Evolutionary conservation across 1,284 basidiomycete genomes (phyloP).

Genomic region (Ustilago esculenta): DNA sequence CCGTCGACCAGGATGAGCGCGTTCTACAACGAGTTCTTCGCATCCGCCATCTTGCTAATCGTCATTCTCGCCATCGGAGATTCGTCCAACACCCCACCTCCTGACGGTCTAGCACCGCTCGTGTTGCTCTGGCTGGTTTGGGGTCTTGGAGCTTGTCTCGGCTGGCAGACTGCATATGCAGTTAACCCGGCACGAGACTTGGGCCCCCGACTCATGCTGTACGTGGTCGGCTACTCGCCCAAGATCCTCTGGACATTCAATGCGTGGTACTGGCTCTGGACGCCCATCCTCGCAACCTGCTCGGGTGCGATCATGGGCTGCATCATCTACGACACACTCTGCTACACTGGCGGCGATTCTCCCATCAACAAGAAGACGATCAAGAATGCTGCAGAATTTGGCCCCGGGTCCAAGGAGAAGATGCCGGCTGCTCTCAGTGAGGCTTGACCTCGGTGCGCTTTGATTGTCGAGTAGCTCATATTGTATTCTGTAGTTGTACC

Average conservation of each 20-base stretch:
- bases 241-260: conserved; percentile 69
- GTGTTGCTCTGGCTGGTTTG: conserved; percentile 73
- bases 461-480: no score
- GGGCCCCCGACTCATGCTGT: conserved; percentile 74
- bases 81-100: conserved; percentile 70
- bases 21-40: conserved; percentile 57
- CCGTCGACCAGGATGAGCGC: conserved; percentile 41
- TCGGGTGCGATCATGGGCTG: conserved; percentile 66
- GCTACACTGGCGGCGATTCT: conserved; percentile 67
- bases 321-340: conserved; percentile 66
- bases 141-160: conserved; percentile 72
- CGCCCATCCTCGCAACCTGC: conserved; percentile 68
- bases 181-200: conserved; percentile 77
- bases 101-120: conserved; percentile 72
- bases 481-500: conserved; percentile 11
- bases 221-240: conserved; percentile 74
- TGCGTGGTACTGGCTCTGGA: conserved; percentile 82
- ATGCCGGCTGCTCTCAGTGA: conserved; percentile 41
- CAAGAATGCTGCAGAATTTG: conserved; percentile 1
- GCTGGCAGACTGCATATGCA: conserved; percentile 74
- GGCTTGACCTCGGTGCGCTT: conserved; percentile 22
- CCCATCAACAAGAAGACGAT: conserved; percentile 49
- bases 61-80: conserved; percentile 51
- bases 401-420: conserved; percentile 33
- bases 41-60: conserved; percentile 52